Conservation (phyloP, 306 rosid species). For the Cicer yamashitae region DNA sequence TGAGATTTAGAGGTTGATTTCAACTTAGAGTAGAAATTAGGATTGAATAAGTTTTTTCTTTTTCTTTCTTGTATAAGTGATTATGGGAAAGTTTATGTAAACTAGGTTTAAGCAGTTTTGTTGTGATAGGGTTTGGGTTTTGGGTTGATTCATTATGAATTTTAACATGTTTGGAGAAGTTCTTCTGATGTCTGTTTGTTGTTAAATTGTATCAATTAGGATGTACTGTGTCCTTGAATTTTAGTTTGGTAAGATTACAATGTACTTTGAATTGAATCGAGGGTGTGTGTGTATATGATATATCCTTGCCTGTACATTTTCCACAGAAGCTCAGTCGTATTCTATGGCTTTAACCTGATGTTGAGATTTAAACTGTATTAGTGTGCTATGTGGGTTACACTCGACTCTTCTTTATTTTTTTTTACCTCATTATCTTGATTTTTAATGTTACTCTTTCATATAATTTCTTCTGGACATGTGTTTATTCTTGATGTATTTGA, state of each 20-base stretch:
- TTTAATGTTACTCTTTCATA: not conserved
- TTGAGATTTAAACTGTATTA: constrained; percentile 1
- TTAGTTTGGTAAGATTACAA: not conserved
- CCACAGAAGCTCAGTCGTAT: not conserved
- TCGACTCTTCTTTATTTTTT: not conserved
- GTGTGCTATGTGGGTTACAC: not conserved
- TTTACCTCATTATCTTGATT: not conserved
- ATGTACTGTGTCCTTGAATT: not conserved
- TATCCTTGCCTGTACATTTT: not conserved
- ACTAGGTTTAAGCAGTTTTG: not conserved
- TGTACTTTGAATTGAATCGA: constrained; percentile 3
- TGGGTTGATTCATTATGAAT: not conserved
- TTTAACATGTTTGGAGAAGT: not conserved
- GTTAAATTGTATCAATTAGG: not conserved
- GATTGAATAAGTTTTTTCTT: not conserved
- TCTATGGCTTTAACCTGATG: not conserved
- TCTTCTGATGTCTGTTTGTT: not conserved
- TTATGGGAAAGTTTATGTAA: not conserved
- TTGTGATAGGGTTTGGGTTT: not conserved
- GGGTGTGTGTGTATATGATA: not conserved
- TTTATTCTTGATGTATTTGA: not conserved
- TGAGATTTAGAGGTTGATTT: not conserved
- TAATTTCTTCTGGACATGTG: not conserved
- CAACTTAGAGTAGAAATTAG: not conserved
- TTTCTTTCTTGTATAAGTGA: not conserved